Evolutionary conservation across 148 eudicot genomes (phyloP).

Genomic region (Fallopia convolvulus): DNA sequence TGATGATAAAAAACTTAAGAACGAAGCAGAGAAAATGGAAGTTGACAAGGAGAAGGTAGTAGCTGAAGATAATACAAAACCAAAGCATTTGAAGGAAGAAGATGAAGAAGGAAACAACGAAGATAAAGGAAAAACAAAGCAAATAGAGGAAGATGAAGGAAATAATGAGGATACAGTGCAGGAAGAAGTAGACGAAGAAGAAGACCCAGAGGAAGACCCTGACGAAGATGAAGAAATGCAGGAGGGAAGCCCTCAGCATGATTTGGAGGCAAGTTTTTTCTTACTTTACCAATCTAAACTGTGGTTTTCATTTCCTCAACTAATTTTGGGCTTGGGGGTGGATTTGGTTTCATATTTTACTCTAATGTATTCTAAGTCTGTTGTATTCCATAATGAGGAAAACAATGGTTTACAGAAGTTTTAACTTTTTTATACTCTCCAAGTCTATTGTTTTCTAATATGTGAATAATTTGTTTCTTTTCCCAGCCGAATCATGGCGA

Average conservation of each 20-base stretch:
- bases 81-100: conserved; percentile 19
- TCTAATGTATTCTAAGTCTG: background rate
- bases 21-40: conserved; percentile 26
- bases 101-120: background rate
- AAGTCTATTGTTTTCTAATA: background rate
- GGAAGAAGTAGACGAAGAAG: conserved; percentile 20
- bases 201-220: conserved; percentile 51
- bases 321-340: background rate
- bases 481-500: background rate
- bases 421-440: too few species aligned
- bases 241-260: conserved; percentile 35
- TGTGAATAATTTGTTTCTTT: background rate
- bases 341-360: background rate
- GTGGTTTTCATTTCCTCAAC: background rate
- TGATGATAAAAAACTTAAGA: conserved; percentile 24
- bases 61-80: conserved; percentile 11
- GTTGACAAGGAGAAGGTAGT: conserved; percentile 10
- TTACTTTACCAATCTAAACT: background rate
- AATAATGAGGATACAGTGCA: conserved; percentile 18
- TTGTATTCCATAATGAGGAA: background rate
- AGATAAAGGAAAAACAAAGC: too few species aligned
- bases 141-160: background rate
- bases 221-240: conserved; percentile 65
- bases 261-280: conserved; percentile 37
- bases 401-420: too few species aligned